Conservation (phyloP, 2,329 filamentous ascomycete species). For the Ophiostoma pallidulum region DNA sequence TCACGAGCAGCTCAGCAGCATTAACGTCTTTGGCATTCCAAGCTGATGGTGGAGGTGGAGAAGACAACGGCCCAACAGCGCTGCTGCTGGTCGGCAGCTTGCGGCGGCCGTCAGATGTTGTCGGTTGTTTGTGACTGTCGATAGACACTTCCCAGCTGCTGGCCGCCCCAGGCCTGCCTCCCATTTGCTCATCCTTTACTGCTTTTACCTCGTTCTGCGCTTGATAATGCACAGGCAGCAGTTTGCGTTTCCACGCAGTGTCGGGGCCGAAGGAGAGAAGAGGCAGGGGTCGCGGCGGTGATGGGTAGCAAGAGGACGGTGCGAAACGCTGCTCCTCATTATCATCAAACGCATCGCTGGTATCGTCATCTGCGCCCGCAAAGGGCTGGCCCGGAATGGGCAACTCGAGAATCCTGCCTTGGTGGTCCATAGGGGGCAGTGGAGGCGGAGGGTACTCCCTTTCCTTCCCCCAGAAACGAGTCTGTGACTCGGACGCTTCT, state of each 20-base stretch:
- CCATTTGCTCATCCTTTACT: no score
- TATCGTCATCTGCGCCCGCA: not conserved
- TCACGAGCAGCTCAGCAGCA: slow-evolving; percentile 12
- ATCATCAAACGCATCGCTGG: not conserved
- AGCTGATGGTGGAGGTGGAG: not conserved
- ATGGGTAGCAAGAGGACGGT: slow-evolving; percentile 8
- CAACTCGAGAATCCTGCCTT: no score
- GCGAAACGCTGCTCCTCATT: not conserved
- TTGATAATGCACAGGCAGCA: no score
- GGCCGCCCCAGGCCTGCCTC: no score
- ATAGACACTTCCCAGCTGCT: no score
- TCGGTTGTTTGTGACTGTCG: not conserved
- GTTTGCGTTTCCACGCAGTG: not conserved
- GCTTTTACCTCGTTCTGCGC: no score
- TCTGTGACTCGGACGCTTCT: no score
- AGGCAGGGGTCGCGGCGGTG: slow-evolving; percentile 3
- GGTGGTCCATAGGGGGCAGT: no score
- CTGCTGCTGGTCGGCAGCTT: not conserved
- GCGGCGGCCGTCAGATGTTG: not conserved
- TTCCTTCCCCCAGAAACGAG: no score
- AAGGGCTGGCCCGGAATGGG: no score
- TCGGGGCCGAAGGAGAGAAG: not conserved
- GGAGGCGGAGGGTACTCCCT: no score
- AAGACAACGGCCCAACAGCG: not conserved
- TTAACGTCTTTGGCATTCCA: slow-evolving; percentile 4